A percentile compares a stretch with the other conserved stretches of the same genome.
These are phyloP conservation scores for Schizosaccharomyces octosporus DNA, from an alignment of 805 yeast genomes.

Conservation along the genomic window DNA sequence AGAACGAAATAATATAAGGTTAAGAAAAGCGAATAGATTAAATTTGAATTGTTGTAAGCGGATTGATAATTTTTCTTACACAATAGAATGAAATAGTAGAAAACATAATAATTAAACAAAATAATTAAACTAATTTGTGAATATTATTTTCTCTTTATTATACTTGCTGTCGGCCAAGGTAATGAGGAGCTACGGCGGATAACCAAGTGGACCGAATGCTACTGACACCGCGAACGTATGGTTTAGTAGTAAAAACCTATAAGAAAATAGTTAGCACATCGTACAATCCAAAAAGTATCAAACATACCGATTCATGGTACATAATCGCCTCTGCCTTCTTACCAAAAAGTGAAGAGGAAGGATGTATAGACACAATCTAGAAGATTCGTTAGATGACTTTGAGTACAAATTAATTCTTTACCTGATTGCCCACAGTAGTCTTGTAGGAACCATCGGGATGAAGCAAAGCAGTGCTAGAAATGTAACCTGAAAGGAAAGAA, in stretches of 20 bases:
- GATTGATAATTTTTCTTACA: neutral
- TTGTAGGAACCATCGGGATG: conserved; percentile 83
- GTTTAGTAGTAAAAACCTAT: conserved; percentile 46
- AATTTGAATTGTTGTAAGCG: neutral
- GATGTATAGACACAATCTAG: conserved; percentile 7
- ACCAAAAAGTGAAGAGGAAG: conserved; percentile 33
- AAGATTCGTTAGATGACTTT: neutral
- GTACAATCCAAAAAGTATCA: neutral
- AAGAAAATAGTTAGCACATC: neutral
- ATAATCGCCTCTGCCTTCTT: conserved; percentile 60
- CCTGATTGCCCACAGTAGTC: conserved; percentile 62
- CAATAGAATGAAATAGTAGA: neutral
- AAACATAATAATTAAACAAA: neutral
- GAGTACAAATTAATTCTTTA: neutral
- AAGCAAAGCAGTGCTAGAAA: conserved; percentile 79
- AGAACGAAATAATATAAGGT: too few species aligned
- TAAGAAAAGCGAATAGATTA: too few species aligned
- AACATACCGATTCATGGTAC: conserved; percentile 67
- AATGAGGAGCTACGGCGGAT: conserved; percentile 34
- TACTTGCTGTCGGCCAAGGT: neutral
- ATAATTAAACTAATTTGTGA: too few species aligned
- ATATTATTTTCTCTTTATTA: neutral
- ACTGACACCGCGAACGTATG: conserved; percentile 77
- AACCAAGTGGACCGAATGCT: conserved; percentile 65
- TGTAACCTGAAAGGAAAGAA: conserved; percentile 60